phyloP scores from a whole-genome alignment of 1,284 basidiomycete species.

The Pholiota adiposa region DNA sequence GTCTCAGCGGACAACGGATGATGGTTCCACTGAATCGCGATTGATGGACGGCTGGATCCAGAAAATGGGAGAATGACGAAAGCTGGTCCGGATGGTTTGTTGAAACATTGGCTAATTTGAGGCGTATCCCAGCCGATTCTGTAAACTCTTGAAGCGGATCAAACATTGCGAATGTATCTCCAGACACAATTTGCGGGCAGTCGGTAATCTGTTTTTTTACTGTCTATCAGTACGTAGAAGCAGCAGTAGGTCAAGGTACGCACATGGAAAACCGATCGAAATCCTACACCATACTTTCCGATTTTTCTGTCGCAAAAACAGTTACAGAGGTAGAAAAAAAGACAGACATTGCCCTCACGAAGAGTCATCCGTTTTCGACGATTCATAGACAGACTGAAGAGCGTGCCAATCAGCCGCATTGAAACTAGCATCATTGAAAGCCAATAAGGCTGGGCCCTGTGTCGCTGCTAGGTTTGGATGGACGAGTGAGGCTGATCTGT shows the following conservation, averaged over 20 bases:
- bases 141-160: conserved; percentile 45
- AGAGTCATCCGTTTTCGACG: conserved; percentile 48
- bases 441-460: conserved; percentile 52
- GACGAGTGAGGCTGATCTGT: conserved; percentile 30
- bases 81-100: conserved; percentile 35
- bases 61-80: conserved; percentile 36
- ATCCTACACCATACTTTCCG: conserved; percentile 57
- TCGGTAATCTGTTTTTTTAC: too few relatives aligned
- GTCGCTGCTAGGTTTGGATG: conserved; percentile 32
- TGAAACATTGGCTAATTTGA: conserved; percentile 29
- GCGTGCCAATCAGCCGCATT: conserved; percentile 47
- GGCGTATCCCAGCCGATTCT: conserved; percentile 33
- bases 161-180: conserved; percentile 41
- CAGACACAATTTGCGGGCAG: conserved; percentile 53
- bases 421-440: conserved; percentile 49
- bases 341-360: conserved; percentile 39
- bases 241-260: conserved; percentile 13
- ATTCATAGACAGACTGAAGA: conserved; percentile 45
- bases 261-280: conserved; percentile 55
- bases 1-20: conserved; percentile 51
- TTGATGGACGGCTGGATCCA: conserved; percentile 11
- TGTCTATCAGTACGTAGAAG: conserved; percentile 23
- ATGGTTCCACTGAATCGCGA: conserved; percentile 40
- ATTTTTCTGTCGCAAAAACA: conserved; percentile 43
- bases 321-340: neutral